A percentile compares a stretch with the other conserved stretches of the same genome.
These are phyloP conservation scores for Phyllosticta citriasiana DNA, from an alignment of 2,329 filamentous ascomycete genomes.

Conservation along the genomic window DNA sequence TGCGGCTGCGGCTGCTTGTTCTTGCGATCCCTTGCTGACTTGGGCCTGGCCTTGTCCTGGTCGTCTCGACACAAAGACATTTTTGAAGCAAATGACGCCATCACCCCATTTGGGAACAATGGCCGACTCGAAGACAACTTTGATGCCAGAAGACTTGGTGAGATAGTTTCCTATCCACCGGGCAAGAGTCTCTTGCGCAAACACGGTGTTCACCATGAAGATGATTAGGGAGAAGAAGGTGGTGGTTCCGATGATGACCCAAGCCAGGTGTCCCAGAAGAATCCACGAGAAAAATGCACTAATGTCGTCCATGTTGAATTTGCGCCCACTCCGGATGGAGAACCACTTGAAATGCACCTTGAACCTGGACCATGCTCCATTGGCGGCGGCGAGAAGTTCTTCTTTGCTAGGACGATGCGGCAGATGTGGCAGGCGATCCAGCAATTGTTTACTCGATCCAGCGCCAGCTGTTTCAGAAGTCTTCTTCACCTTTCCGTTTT, in stretches of 20 bases:
- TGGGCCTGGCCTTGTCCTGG: conserved; percentile 73
- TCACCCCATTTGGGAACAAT: conserved; percentile 95
- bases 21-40: conserved; percentile 85
- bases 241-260: conserved; percentile 93
- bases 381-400: conserved; percentile 83
- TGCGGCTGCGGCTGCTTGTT: conserved; percentile 72
- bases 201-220: conserved; percentile 86
- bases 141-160: conserved; percentile 84
- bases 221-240: conserved; percentile 93
- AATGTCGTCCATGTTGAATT: conserved; percentile 95
- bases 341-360: conserved; percentile 96
- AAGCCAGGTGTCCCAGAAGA: conserved; percentile 82
- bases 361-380: conserved; percentile 81
- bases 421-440: conserved; percentile 45
- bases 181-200: conserved; percentile 92
- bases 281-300: conserved; percentile 94
- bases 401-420: conserved; percentile 81
- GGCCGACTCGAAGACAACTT: conserved; percentile 92
- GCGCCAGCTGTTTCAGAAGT: conserved; percentile 12
- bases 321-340: conserved; percentile 83
- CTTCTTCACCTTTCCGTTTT: conserved; percentile 1
- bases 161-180: conserved; percentile 92
- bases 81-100: conserved; percentile 91
- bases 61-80: conserved; percentile 87
- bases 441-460: conserved; percentile 35